Conservation (phyloP, 2,329 filamentous ascomycete species). For the Fusarium liriodendri region DNA sequence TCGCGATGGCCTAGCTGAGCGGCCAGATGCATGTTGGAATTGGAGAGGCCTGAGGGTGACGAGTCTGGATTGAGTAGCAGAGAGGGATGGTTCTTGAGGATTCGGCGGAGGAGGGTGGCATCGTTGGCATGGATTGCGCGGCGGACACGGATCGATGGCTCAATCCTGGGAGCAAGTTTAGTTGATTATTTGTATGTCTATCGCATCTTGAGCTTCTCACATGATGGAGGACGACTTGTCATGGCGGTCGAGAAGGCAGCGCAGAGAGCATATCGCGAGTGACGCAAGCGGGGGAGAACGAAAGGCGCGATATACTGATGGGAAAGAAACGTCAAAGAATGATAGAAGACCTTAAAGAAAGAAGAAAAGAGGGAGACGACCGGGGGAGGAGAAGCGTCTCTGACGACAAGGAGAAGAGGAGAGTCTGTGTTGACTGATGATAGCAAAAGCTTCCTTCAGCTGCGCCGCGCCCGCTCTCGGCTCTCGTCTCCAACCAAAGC, state of each 20-base stretch:
- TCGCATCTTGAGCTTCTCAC: slow-evolving; percentile 19
- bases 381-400: neutral
- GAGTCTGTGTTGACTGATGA: slow-evolving; percentile 28
- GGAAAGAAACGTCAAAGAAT: neutral
- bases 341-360: neutral
- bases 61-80: slow-evolving; percentile 85
- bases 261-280: slow-evolving; percentile 35
- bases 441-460: slow-evolving; percentile 32
- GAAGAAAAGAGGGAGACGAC: neutral
- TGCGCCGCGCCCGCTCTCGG: slow-evolving; percentile 17
- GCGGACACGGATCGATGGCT: slow-evolving; percentile 79
- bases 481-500: neutral
- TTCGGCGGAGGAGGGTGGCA: slow-evolving; percentile 77
- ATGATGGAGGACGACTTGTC: slow-evolving; percentile 38
- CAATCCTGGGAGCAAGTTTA: slow-evolving; percentile 68
- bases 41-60: slow-evolving; percentile 74
- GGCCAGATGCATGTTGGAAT: slow-evolving; percentile 86
- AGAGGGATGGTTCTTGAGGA: slow-evolving; percentile 77
- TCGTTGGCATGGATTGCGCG: slow-evolving; percentile 85
- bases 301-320: slow-evolving; percentile 8
- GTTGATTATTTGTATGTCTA: neutral
- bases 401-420: slow-evolving; percentile 8
- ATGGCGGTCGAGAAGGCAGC: slow-evolving; percentile 38
- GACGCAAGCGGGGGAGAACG: neutral
- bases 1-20: slow-evolving; percentile 76